phyloP scores from a whole-genome alignment of 2,329 filamentous ascomycete species.

The Penicillium sp. region DNA sequence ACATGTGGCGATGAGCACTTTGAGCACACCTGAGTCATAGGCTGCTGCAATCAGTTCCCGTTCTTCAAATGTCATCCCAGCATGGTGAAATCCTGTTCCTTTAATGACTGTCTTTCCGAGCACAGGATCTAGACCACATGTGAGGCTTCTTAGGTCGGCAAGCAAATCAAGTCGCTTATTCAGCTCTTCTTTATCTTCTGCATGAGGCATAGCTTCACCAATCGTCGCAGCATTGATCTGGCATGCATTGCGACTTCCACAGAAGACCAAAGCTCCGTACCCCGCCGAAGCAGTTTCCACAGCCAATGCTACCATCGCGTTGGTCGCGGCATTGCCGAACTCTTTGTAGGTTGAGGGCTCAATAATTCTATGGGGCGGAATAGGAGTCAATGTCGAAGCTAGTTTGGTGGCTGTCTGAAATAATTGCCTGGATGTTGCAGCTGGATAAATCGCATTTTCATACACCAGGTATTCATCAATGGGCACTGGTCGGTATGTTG shows the following conservation, averaged over 20 bases:
- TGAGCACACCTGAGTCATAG: slow-evolving; percentile 67
- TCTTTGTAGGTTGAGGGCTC: slow-evolving; percentile 60
- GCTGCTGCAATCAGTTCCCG: slow-evolving; percentile 69
- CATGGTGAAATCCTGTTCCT: slow-evolving; percentile 71
- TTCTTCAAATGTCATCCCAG: slow-evolving; percentile 68
- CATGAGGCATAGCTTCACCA: slow-evolving; percentile 62
- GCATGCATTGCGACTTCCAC: slow-evolving; percentile 65
- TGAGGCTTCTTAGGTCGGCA: slow-evolving; percentile 64
- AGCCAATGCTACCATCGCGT: slow-evolving; percentile 68
- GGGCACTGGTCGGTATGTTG: slow-evolving; percentile 71
- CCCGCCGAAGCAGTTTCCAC: slow-evolving; percentile 67
- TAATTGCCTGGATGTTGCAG: slow-evolving; percentile 58
- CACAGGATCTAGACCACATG: slow-evolving; percentile 64
- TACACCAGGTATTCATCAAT: slow-evolving; percentile 73
- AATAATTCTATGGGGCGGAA: slow-evolving; percentile 49
- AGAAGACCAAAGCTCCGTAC: slow-evolving; percentile 72
- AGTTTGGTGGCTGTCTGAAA: slow-evolving; percentile 59
- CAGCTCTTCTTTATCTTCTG: slow-evolving; percentile 50
- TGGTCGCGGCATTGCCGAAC: slow-evolving; percentile 63
- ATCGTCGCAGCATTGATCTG: slow-evolving; percentile 69
- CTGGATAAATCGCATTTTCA: slow-evolving; percentile 66
- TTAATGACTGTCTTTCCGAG: slow-evolving; percentile 63
- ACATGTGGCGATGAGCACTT: slow-evolving; percentile 73
- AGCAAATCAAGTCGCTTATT: slow-evolving; percentile 64
- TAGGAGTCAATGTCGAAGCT: slow-evolving; percentile 26